Base-by-base conservation (phyloP, 805 yeast genomes). In the Starmerella sirachaensis region DNA sequence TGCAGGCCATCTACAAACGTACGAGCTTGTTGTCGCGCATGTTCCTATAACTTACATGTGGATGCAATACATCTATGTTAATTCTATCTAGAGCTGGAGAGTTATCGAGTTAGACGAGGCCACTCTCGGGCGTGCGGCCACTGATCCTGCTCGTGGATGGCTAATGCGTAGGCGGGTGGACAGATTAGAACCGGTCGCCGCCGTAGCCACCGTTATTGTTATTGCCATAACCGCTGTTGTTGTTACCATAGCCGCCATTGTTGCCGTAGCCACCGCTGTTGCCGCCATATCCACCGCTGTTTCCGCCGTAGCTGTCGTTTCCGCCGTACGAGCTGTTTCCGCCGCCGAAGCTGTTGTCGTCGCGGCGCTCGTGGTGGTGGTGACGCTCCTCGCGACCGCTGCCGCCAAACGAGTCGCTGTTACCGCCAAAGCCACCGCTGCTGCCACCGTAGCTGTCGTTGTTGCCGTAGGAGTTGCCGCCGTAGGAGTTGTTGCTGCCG, bases 161-260 rank as follows among this genome's bases (percentile, higher is more conserved):
- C n/a, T n/a, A n/a, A n/a, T n/a, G n/a, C n/a, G n/a, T n/a, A n/a
- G n/a, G n/a, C n/a, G n/a, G n/a, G n/a, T n/a, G n/a, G n/a, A n/a
- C n/a, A n/a, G n/a, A n/a, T n/a, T n/a, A n/a, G n/a, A n/a, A n/a
- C n/a, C n/a, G 18, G 22, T 11, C 9, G 37, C 22, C 32, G 18
- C 33, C 27, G 26, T 13, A 16, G 10, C 33, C 28, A 16, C 29
- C 28, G 33, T 10, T 26, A 33, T 12, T 13, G 27, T 32, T 22
- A 14, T 29, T 11, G 31, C 31, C 31, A 13, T 34, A 33, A 9
- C 36, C 32, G 38, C 8, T 29, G 36, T 36, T 36, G 19, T 32
- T 32, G 28, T 31, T 26, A 19, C 43, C 43, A 20, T 23, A 25
- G 29, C n/a, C 13, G 25, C 18, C 8, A 28, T 28, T 12, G 22